Evolutionary conservation across 2,329 filamentous ascomycete genomes (phyloP), one percentile per base, ranked within the genome.

Genomic region (Trichoderma atroviride): DNA sequence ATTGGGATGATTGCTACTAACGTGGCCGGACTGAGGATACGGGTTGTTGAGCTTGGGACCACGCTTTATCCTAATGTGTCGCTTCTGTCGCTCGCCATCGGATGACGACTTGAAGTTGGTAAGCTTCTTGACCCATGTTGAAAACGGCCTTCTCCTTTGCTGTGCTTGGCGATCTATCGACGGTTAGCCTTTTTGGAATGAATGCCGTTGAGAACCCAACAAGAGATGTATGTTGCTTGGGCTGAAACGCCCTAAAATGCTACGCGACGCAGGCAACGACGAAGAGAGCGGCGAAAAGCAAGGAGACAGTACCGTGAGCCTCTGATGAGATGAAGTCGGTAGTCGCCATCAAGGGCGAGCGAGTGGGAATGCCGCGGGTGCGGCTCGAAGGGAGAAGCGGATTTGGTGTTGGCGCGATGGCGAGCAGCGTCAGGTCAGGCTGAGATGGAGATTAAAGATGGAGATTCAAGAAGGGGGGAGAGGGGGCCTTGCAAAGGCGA

Each of bases 101-200:
- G 90, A 91, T 5, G 89, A 90, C 68, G 83, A 85, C 80, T 97
- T 97, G 81, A 97, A 91, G 79, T 91, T 95, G 71, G 94, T 90
- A 69, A 98, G 88, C 77, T 94, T 94, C 85, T 94, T 97, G 84
- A 99, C 93, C 92, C 95, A 96, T 74, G 90, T 92, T 58, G 94
- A 88, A 78, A 98, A 98, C 29, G 94, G 95, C 72, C 92, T 89
- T 75, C 94, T 91, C 73, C 93, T 91, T 75, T 87, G 87, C 75
- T 87, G 87, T 76, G 81, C 74, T 73, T 86, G 85, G 74, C 89
- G 88, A 79, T 94, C 91, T 94, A 81, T 74, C 72, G 81, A 78
- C 35, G 60, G 75, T 83, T 75, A 83, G 81, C 66, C 40, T 19
- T 71, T 29, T 43, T 43, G 3, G 40, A 43, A 43, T n/a, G 7